Evolutionary conservation across 345 rosid species (phyloP).

Genomic region (Camelina sativa): DNA sequence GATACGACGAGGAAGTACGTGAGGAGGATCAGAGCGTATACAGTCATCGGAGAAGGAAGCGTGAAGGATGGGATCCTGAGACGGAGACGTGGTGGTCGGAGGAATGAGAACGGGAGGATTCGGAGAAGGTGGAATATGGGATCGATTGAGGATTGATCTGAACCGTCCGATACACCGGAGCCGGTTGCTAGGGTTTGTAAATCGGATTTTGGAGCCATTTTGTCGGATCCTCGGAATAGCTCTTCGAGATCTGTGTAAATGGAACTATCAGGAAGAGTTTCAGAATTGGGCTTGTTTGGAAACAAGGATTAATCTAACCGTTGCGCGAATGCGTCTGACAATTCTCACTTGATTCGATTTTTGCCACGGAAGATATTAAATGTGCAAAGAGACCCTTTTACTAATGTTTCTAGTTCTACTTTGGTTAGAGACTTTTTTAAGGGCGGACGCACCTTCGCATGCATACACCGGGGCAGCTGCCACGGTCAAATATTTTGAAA

Average conservation of each 20-base stretch:
- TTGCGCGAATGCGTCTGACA: neutral
- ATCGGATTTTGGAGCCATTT: constrained; percentile 42
- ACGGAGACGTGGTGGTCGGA: constrained; percentile 84
- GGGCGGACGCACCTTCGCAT: too few species aligned
- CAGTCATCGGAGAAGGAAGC: constrained; percentile 88
- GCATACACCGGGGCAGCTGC: too few species aligned
- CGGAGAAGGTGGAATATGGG: constrained; percentile 65
- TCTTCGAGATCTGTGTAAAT: neutral
- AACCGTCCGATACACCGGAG: constrained; percentile 11
- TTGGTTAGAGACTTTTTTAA: too few species aligned
- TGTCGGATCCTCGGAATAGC: constrained; percentile 3
- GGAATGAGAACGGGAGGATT: constrained; percentile 60
- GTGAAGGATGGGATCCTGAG: constrained; percentile 73
- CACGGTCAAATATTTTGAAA: too few species aligned
- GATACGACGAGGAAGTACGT: constrained; percentile 89
- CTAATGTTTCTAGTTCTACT: too few species aligned
- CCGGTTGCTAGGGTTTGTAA: constrained; percentile 1
- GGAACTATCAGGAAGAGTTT: neutral
- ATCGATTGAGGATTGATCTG: constrained; percentile 48
- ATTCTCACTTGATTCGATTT: neutral
- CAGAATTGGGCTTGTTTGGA: constrained; percentile 19
- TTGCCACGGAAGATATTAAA: neutral
- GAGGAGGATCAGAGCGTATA: constrained; percentile 72
- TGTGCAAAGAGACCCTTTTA: neutral
- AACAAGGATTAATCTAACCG: neutral